A percentile compares a stretch with the other conserved stretches of the same genome.
These are phyloP conservation scores for Mucor mucedo DNA, from an alignment of 371 early-diverging fungal genomes.

Conservation along the genomic window DNA sequence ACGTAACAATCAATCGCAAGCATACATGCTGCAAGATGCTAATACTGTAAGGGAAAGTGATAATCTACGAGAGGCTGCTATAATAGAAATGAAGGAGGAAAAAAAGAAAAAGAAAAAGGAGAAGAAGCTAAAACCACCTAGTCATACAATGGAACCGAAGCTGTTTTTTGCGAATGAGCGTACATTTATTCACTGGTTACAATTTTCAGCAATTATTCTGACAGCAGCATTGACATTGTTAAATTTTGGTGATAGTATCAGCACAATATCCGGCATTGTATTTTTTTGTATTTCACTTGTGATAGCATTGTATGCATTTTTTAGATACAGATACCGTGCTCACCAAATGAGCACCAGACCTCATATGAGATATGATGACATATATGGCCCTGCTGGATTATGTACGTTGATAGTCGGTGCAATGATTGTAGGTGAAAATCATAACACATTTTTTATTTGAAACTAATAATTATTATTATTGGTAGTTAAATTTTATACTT, in stretches of 20 bases:
- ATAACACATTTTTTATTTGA: neutral
- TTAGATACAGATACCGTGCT: constrained; percentile 40
- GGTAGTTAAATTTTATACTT: constrained; percentile 29
- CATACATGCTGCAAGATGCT: constrained; percentile 10
- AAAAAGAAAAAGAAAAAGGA: constrained; percentile 32
- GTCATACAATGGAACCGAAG: constrained; percentile 38
- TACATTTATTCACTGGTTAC: constrained; percentile 89
- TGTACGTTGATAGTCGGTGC: constrained; percentile 38
- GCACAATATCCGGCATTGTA: constrained; percentile 35
- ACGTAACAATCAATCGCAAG: constrained; percentile 5
- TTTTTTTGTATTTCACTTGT: constrained; percentile 39
- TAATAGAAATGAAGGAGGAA: constrained; percentile 15
- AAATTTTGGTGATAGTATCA: constrained; percentile 69
- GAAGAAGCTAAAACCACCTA: constrained; percentile 18
- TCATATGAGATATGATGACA: constrained; percentile 40
- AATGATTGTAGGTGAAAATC: constrained; percentile 14
- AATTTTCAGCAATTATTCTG: constrained; percentile 70
- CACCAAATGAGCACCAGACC: constrained; percentile 41
- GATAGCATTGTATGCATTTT: constrained; percentile 40
- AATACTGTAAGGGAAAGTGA: constrained; percentile 13
- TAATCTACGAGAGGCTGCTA: neutral
- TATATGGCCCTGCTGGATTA: constrained; percentile 44
- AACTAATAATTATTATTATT: neutral
- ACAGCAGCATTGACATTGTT: constrained; percentile 72
- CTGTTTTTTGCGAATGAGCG: constrained; percentile 94